Base-by-base conservation (phyloP, 306 rosid genomes). In the Citrullus amarus region DNA sequence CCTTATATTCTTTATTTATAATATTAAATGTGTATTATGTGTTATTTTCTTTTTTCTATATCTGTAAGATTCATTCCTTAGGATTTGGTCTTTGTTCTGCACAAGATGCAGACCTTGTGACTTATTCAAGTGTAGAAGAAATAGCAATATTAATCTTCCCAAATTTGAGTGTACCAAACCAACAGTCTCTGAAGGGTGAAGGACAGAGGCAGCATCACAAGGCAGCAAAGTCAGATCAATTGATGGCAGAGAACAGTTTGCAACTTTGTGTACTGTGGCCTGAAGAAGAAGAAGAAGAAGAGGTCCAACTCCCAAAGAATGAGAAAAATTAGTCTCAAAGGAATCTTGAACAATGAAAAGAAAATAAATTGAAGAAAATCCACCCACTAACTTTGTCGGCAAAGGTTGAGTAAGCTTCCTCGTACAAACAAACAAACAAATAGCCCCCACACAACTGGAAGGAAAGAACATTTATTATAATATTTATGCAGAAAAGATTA, bases 381-480 rank as follows among this genome's bases (percentile, higher is more conserved):
- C 63, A 74, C 9, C 12, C 79, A 76, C 53, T 43, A 39, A 58
- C 20, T 48, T 73, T 73, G 78, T 73, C 78, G 61, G 78, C 62
- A 74, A 9, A 50, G 62, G 25, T 32, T 16, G 43, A 34, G 48
- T 32, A 74, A 39, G 14, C 56, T n/a, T 77, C 79, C 68, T 58
- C 43, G 79, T 77, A 77, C 57, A 57, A 76, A 25, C 67, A 54
- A 76, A 25, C 67, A 54, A 75, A 48, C 54, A 53, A 75, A 46
- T 2, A 34, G 66, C 70, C 79, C 78, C 79, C 79, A 76, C 79
- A 76, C 59, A 76, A 20, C 66, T 38, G 61, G 6, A 53, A 53
- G 57, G 57, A 48, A 48, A 48, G 54, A 48, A 16, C 78, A 74
- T 74, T 74, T 53, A 74, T 74, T 74, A 53, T 74, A 28, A 28